These are phyloP conservation scores for Crassisporium funariophilum DNA, from an alignment of 768 basidiomycete genomes.

Conservation along the genomic window DNA sequence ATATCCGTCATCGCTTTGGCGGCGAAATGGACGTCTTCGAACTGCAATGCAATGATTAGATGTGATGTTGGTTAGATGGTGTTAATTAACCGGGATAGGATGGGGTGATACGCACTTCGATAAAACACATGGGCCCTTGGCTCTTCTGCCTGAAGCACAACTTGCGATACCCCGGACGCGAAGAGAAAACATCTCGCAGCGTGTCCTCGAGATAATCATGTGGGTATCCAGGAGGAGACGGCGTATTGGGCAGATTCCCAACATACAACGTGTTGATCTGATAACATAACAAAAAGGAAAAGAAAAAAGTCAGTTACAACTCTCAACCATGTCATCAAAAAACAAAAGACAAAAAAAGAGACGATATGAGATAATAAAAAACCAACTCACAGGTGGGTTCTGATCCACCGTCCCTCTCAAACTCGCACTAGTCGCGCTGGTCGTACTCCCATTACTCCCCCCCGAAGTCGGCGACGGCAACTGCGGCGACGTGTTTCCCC, in stretches of 20 bases:
- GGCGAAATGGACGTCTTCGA: constrained; percentile 86
- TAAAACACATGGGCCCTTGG: constrained; percentile 99
- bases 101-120: constrained; percentile 64
- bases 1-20: constrained; percentile 86
- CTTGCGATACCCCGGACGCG: constrained; percentile 83
- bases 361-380: constrained; percentile 8
- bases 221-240: constrained; percentile 69
- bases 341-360: background rate
- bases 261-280: constrained; percentile 98
- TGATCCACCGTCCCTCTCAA: constrained; percentile 64
- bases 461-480: constrained; percentile 77
- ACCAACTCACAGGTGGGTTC: constrained; percentile 80
- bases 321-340: constrained; percentile 1
- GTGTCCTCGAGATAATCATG: constrained; percentile 86
- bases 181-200: constrained; percentile 78
- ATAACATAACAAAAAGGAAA: constrained; percentile 11
- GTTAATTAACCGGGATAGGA: constrained; percentile 47
- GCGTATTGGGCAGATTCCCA: constrained; percentile 90
- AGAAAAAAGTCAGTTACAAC: constrained; percentile 6
- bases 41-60: constrained; percentile 48
- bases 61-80: constrained; percentile 33
- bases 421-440: constrained; percentile 48
- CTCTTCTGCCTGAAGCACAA: constrained; percentile 95
- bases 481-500: constrained; percentile 67
- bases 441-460: constrained; percentile 19